phyloP scores from a whole-genome alignment of 306 rosid genomes.

The Prunus mira region DNA sequence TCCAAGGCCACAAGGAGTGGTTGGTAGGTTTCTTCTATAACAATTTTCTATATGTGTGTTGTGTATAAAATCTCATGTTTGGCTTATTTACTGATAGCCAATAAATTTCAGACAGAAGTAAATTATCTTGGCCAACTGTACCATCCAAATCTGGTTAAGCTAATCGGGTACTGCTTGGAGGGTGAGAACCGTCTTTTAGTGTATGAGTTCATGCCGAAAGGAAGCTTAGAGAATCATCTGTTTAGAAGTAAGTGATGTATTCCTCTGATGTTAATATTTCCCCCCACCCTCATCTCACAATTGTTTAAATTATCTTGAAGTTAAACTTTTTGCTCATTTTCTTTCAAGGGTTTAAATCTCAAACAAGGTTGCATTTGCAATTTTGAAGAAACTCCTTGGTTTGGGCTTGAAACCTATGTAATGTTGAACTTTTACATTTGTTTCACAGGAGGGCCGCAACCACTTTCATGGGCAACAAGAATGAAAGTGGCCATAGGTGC shows the following conservation, averaged over 20 bases:
- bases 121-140: slow-evolving; percentile 86
- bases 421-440: slow-evolving; percentile 4
- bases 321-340: neutral
- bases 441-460: slow-evolving; percentile 82
- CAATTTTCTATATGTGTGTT: neutral
- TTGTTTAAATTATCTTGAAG: neutral
- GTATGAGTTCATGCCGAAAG: slow-evolving; percentile 92
- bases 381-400: neutral
- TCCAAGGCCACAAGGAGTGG: slow-evolving; percentile 98
- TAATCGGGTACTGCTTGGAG: slow-evolving; percentile 88
- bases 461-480: slow-evolving; percentile 84
- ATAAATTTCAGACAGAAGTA: slow-evolving; percentile 81
- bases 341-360: neutral
- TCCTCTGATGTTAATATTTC: neutral
- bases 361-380: neutral
- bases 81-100: slow-evolving; percentile 18
- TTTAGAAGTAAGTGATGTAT: slow-evolving; percentile 67
- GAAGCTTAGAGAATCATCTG: slow-evolving; percentile 93
- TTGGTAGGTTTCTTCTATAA: slow-evolving; percentile 51
- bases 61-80: slow-evolving; percentile 3
- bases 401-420: slow-evolving; percentile 7
- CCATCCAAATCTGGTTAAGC: slow-evolving; percentile 84
- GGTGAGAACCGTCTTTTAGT: slow-evolving; percentile 88
- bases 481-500: slow-evolving; percentile 93
- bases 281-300: neutral